Base-by-base conservation (phyloP, 208 protist species). In the Leishmania tarentolae region DNA sequence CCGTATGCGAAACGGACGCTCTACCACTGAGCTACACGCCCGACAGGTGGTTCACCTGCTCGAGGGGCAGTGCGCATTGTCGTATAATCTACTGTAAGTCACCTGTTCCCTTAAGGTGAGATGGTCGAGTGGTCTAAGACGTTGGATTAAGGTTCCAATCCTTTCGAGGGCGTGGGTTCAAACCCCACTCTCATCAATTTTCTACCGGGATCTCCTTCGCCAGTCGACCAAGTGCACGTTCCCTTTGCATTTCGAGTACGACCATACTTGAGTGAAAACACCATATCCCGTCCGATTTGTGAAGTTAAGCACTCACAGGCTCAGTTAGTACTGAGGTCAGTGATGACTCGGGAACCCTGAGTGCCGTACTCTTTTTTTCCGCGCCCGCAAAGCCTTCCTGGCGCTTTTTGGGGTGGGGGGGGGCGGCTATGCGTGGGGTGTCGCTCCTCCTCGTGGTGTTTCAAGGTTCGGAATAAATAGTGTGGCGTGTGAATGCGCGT, bases 1-100 rank as follows among this genome's bases (percentile, higher is more conserved):
- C 88, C 88, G 88, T 92, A 92, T 92, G 88, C 88, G 88, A 91
- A 91, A 91, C 88, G 88, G 88, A 91, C 88, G 88, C 88, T 91
- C 88, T 91, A 92, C 88, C 88, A 92, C 88, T 92, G 88, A 92
- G 88, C 88, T 92, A 92, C 83, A 92, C 88, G 88, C 88, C 88
- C 88, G 46, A 44, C 50, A 44, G 59, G 47, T 35, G 42, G 6
- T 46, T 70, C 81, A 87, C 79, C 84, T 87, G 83, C 83, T 86
- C 79, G 83, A 90, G 80, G 81, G 86, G 80, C 86, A 79, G 83
- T 76, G 83, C 83, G 84, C 86, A 89, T n/a, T n/a, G n/a, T n/a
- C n/a, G n/a, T n/a, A n/a, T n/a, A n/a, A n/a, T n/a, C n/a, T n/a
- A n/a, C n/a, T 85, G 84, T 85, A 83, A 80, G 86, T 89, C 85